Conservation (phyloP, 225 moss, liverwort and hornwort genomes). For the Polytrichum formosum region DNA sequence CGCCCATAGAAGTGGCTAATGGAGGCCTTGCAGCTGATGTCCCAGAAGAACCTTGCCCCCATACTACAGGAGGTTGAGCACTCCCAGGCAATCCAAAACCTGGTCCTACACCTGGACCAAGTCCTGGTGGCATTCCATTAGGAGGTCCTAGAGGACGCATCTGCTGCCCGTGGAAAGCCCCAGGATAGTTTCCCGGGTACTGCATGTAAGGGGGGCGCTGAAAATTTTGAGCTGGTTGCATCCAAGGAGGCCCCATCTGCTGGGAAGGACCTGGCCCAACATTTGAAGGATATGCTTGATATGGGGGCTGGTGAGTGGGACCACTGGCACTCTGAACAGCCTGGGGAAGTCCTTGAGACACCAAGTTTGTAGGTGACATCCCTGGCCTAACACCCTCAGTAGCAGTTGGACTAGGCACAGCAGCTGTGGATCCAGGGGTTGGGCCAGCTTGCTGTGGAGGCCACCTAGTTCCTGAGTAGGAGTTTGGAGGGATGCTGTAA, state of each 20-base stretch:
- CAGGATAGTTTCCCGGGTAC: slow-evolving; percentile 30
- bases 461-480: slow-evolving; percentile 55
- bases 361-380: slow-evolving; percentile 19
- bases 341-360: slow-evolving; percentile 29
- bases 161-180: slow-evolving; percentile 35
- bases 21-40: slow-evolving; percentile 26
- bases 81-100: slow-evolving; percentile 46
- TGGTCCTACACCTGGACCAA: slow-evolving; percentile 37
- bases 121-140: slow-evolving; percentile 43
- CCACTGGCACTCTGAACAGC: slow-evolving; percentile 18
- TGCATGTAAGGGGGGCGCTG: slow-evolving; percentile 43
- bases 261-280: slow-evolving; percentile 30
- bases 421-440: slow-evolving; percentile 36
- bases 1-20: slow-evolving; percentile 18
- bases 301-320: slow-evolving; percentile 22
- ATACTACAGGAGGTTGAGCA: slow-evolving; percentile 38
- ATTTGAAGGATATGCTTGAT: slow-evolving; percentile 33
- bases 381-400: slow-evolving; percentile 32
- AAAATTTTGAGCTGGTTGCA: slow-evolving; percentile 40
- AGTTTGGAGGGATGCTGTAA: slow-evolving; percentile 54
- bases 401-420: slow-evolving; percentile 24
- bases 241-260: slow-evolving; percentile 43
- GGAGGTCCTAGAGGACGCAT: slow-evolving; percentile 37
- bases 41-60: slow-evolving; percentile 47
- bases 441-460: slow-evolving; percentile 55